phyloP scores from a whole-genome alignment of 177 flowering plant genomes.

The Telopea speciosissima region DNA sequence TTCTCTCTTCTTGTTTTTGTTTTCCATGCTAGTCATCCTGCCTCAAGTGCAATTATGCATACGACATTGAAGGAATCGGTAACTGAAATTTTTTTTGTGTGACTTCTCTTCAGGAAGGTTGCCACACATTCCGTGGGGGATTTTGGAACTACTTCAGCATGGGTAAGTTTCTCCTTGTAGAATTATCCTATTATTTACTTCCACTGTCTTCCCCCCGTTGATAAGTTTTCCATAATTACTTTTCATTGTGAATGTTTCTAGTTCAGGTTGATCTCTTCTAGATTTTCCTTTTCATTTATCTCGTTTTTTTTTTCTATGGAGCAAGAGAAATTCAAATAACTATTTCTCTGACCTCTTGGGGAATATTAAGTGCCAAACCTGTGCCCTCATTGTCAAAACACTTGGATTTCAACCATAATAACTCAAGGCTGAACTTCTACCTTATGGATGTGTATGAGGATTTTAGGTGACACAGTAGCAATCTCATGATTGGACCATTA shows the following conservation, averaged over 20 bases:
- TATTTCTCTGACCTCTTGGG: no score
- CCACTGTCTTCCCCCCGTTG: no score
- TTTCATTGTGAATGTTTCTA: neutral
- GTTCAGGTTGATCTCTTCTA: neutral
- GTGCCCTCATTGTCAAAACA: neutral
- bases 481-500: no score
- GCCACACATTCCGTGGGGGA: slow-evolving; percentile 78
- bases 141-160: slow-evolving; percentile 97
- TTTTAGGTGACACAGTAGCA: no score
- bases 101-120: slow-evolving; percentile 52
- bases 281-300: neutral
- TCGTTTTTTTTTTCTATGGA: neutral
- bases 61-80: neutral
- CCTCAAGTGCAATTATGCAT: slow-evolving; percentile 3
- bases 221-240: neutral
- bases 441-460: no score
- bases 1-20: neutral
- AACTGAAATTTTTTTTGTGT: neutral
- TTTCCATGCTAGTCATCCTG: neutral
- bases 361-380: no score
- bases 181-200: neutral
- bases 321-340: neutral
- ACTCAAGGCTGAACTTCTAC: no score
- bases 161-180: slow-evolving; percentile 41
- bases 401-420: neutral